A percentile compares a stretch with the other conserved stretches of the same genome.
Conservation (phyloP, 1,139 yeast genomes). For the Saccharomyces hybrid region DNA sequence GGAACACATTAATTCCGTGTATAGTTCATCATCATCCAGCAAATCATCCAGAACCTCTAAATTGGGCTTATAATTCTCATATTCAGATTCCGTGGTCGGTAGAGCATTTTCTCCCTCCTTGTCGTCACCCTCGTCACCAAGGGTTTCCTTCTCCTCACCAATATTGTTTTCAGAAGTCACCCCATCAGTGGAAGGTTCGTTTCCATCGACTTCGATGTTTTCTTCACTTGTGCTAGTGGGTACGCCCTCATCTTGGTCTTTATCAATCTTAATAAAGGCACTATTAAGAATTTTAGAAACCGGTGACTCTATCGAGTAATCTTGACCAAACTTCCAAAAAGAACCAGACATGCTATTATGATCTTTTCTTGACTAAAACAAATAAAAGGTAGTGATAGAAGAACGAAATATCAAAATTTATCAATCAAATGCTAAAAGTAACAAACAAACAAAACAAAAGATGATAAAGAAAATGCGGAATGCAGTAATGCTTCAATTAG, state of each 20-base stretch:
- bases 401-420: neutral
- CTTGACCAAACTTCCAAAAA: constrained; percentile 84
- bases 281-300: constrained; percentile 37
- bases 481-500: neutral
- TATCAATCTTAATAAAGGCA: neutral
- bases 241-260: constrained; percentile 4
- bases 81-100: constrained; percentile 26
- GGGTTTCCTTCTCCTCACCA: constrained; percentile 12
- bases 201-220: neutral
- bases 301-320: constrained; percentile 64
- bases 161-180: constrained; percentile 10
- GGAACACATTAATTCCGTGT: constrained; percentile 76
- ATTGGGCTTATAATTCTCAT: constrained; percentile 31
- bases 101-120: constrained; percentile 18
- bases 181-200: constrained; percentile 6
- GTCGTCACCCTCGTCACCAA: constrained; percentile 12
- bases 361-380: neutral
- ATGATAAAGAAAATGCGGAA: neutral
- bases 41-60: constrained; percentile 49
- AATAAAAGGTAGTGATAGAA: neutral
- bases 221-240: neutral
- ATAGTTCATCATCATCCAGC: constrained; percentile 75
- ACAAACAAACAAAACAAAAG: neutral
- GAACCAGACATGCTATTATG: constrained; percentile 52
- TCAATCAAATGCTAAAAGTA: neutral